Evolutionary conservation across 164 flowering plant species (phyloP).

Genomic region (Annona squamosa): DNA sequence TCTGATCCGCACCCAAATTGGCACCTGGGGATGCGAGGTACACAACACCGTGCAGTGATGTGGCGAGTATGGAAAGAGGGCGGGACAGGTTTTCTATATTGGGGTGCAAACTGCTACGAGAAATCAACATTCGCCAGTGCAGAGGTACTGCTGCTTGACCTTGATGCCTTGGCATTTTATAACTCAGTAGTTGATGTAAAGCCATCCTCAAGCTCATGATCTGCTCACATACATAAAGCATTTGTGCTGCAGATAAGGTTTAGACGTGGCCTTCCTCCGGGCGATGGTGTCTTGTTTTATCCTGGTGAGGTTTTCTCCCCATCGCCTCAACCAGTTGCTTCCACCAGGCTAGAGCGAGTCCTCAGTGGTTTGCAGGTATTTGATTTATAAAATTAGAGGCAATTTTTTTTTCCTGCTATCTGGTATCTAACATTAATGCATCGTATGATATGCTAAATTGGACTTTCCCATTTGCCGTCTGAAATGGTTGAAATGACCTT

Average conservation of each 20-base stretch:
- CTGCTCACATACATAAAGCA: neutral
- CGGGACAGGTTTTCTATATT: slow-evolving; percentile 83
- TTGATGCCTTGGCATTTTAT: neutral
- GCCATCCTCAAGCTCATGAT: neutral
- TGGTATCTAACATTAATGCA: neutral
- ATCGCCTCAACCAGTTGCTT: slow-evolving; percentile 78
- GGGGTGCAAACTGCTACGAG: slow-evolving; percentile 99
- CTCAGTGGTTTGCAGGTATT: slow-evolving; percentile 91
- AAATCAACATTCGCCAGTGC: slow-evolving; percentile 89
- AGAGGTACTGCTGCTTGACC: slow-evolving; percentile 45
- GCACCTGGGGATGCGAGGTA: slow-evolving; percentile 99
- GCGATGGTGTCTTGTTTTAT: slow-evolving; percentile 90
- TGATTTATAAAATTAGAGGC: neutral
- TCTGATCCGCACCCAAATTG: slow-evolving; percentile 97
- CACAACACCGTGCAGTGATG: slow-evolving; percentile 99
- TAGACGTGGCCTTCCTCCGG: slow-evolving; percentile 94
- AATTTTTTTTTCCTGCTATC: neutral
- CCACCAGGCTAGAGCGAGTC: slow-evolving; percentile 75
- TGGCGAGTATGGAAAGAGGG: slow-evolving; percentile 99
- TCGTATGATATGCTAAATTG: neutral
- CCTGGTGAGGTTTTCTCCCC: slow-evolving; percentile 93
- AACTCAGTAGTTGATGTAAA: neutral
- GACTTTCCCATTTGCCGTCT: neutral
- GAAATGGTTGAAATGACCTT: neutral
- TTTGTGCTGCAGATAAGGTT: slow-evolving; percentile 59